Conservation (phyloP, 805 yeast genomes). For the Helenozyma baotianmanensis region DNA sequence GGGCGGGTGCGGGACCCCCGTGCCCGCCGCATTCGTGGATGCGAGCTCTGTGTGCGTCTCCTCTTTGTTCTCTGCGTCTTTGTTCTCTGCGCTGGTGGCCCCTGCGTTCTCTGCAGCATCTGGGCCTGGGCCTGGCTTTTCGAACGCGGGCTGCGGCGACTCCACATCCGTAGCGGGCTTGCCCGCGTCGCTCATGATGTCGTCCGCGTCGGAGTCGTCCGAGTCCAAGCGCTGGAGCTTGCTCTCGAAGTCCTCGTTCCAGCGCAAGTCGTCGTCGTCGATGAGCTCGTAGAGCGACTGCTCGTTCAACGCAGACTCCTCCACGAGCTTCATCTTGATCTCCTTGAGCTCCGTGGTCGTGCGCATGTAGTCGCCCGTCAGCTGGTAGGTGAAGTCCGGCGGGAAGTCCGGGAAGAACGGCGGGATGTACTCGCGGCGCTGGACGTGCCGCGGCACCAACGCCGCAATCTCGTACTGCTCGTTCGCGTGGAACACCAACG, state of each 20-base stretch:
- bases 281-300: constrained; percentile 63
- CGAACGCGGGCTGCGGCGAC: constrained; percentile 1
- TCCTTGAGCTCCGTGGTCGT: constrained; percentile 65
- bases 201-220: constrained; percentile 15
- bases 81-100: constrained; percentile 11
- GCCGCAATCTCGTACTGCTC: constrained; percentile 48
- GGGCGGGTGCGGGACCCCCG: neutral
- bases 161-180: constrained; percentile 4
- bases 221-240: constrained; percentile 18
- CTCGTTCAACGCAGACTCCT: constrained; percentile 80
- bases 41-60: neutral
- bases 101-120: constrained; percentile 7
- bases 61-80: constrained; percentile 7
- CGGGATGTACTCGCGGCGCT: constrained; percentile 51
- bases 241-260: constrained; percentile 25
- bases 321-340: constrained; percentile 66
- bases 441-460: constrained; percentile 49
- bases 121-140: no score
- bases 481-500: constrained; percentile 50
- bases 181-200: constrained; percentile 20
- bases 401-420: constrained; percentile 84
- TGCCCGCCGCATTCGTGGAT: neutral
- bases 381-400: constrained; percentile 86
- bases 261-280: constrained; percentile 31
- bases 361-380: constrained; percentile 64